These are phyloP conservation scores for Niveomyces coronatus DNA, from an alignment of 2,329 filamentous ascomycete species.

Conservation along the genomic window DNA sequence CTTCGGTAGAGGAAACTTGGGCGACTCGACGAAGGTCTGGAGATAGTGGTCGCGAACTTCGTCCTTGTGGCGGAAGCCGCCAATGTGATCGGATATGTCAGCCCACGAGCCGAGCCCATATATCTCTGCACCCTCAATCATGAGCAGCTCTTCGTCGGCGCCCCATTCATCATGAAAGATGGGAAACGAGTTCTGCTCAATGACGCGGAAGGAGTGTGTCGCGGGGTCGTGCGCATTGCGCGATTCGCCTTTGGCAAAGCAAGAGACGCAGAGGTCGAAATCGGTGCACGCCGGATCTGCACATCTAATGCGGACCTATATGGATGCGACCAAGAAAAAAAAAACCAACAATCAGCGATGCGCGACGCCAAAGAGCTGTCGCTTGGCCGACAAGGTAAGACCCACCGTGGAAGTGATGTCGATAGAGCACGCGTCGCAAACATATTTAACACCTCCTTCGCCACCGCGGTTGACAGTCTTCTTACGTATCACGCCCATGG, in stretches of 20 bases:
- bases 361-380: neutral
- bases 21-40: conserved; percentile 73
- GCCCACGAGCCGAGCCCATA: conserved; percentile 97
- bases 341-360: conserved; percentile 12
- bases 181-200: conserved; percentile 96
- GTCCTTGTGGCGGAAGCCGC: conserved; percentile 86
- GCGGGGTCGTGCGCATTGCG: conserved; percentile 79
- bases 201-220: conserved; percentile 82
- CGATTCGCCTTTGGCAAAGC: conserved; percentile 73
- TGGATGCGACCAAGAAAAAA: conserved; percentile 8
- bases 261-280: conserved; percentile 93
- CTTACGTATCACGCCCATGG: conserved; percentile 92
- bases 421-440: conserved; percentile 92
- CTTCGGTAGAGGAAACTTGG: conserved; percentile 76
- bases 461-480: conserved; percentile 79
- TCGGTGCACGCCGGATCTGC: conserved; percentile 75
- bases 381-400: conserved; percentile 13
- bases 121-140: conserved; percentile 89
- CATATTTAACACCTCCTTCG: conserved; percentile 86
- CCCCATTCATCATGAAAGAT: conserved; percentile 95
- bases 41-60: conserved; percentile 95
- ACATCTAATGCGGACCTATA: conserved; percentile 86
- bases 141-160: conserved; percentile 87
- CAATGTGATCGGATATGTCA: conserved; percentile 96
- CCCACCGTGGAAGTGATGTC: conserved; percentile 94